Base-by-base conservation (phyloP, 768 basidiomycete species). In the Suillus tomentosus region DNA sequence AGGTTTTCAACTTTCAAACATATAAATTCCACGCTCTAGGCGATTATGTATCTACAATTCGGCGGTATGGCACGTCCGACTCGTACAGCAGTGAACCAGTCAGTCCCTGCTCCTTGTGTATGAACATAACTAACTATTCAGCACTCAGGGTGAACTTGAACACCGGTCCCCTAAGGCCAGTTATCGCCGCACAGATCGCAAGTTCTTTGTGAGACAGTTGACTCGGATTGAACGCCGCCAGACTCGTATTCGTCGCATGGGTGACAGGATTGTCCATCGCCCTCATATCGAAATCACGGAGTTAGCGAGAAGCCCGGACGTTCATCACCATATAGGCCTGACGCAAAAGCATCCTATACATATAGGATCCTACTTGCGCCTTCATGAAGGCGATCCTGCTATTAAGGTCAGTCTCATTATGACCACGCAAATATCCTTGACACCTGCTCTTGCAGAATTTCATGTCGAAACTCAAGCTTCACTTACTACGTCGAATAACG, bases 41-140 rank as follows among this genome's bases (percentile, higher is more conserved):
- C 0, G 73, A 74, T 51, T 70, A 69, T 22, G 60, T 48, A 1
- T 22, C 31, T 1, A 69, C 66, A 0, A 73, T 74, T 22, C 37
- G n/a, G 1, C 31, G 47, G 5, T 70, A 68, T 65, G 78, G 80
- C 1, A 76, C 77, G 14, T 75, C 74, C 2, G 78, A 80, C 55
- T 66, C 63, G 8, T 80, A 76, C 64, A 74, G 76, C 0, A 80
- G 77, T 1, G 71, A 77, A 54, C 42, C 42, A 0, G 42, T 42
- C 3, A 1, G 1, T 19, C n/a, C n/a, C n/a, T n/a, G n/a, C n/a
- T 5, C 1, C 1, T 40, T 15, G 15, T 15, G 6, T 15, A 5
- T 0, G 40, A 6, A 15, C 15, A 5, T 40, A 8, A 7, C 15
- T 43, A 8, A 43, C 19, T 43, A 2, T 24, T 24, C n/a, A n/a